phyloP scores from a whole-genome alignment of 2,329 filamentous ascomycete species.

The Talaromyces sp. region DNA sequence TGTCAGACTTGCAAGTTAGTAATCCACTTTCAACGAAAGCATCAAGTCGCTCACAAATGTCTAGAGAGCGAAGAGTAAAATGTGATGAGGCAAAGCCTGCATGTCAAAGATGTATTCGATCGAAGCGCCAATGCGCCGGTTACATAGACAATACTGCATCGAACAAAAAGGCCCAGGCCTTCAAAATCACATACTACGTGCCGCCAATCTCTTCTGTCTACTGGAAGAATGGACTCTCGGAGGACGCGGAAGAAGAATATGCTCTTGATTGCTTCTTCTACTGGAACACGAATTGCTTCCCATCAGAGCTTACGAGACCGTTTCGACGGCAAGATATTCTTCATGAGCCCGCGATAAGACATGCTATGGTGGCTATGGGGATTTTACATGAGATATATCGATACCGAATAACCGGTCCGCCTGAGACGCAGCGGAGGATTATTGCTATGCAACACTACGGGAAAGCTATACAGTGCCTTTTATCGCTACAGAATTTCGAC shows the following conservation, averaged over 20 bases:
- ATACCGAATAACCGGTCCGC: slow-evolving; percentile 10
- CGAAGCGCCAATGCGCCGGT: slow-evolving; percentile 13
- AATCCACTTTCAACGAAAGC: not conserved
- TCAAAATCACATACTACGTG: slow-evolving; percentile 17
- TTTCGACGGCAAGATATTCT: slow-evolving; percentile 8
- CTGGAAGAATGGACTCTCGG: not conserved
- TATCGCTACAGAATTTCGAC: not conserved
- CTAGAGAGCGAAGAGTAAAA: slow-evolving; percentile 14
- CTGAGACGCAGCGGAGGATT: slow-evolving; percentile 4
- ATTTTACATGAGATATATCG: slow-evolving; percentile 14
- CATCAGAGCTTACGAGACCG: slow-evolving; percentile 11
- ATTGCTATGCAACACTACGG: slow-evolving; percentile 14
- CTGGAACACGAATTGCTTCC: slow-evolving; percentile 14
- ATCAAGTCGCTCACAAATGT: not conserved
- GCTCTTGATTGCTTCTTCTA: slow-evolving; percentile 17
- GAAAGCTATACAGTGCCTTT: slow-evolving; percentile 7
- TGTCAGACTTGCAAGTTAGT: slow-evolving; percentile 19
- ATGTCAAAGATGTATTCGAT: slow-evolving; percentile 13
- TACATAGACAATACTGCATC: not conserved
- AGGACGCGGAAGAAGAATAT: slow-evolving; percentile 7
- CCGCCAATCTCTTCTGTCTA: not conserved
- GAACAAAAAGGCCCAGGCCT: not conserved
- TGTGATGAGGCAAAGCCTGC: slow-evolving; percentile 16
- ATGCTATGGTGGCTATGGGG: slow-evolving; percentile 16
- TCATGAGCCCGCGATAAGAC: slow-evolving; percentile 17